Base-by-base conservation (phyloP, 345 rosid species). In the Citropsis articulata region DNA sequence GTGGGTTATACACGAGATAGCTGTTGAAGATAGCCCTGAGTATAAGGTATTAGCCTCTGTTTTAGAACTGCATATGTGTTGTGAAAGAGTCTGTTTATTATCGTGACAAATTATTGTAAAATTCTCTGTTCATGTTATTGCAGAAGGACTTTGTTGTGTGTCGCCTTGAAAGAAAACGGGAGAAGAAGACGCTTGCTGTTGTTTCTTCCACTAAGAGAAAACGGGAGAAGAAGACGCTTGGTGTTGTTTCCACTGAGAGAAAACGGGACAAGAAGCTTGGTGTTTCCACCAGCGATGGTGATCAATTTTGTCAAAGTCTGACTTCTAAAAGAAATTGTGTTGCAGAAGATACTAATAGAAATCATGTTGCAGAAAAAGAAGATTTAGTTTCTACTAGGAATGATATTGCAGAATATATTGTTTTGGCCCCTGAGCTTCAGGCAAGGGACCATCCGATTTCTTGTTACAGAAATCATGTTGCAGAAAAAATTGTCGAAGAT, bases 1-100 rank as follows among this genome's bases (percentile, higher is more conserved):
- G 1, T 75, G 78, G 70, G 70, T 75, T 5, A 75, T 75, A 40
- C 78, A 63, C 48, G 45, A 75, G 42, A 42, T 7, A 21, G 16
- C 7, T 18, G 33, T 42, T 4, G 4, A 38, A 10, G 2, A 74
- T n/a, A 3, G 42, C 22, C 35, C 59, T 40, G 25, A 0, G 18
- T 74, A 2, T 25, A 13, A 40, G 72, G 72, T 69, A 62, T 62
- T 2, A 27, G 6, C 6, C 19, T 48, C 45, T 40, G 45, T 19
- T 8, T 42, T 24, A 6, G 35, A 24, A 36, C 14, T 59, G 55
- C 6, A 24, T 0, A 28, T 59, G 12, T 24, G 33, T 9, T 56
- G 3, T 6, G 12, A 0, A 72, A 40, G 24, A 1, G 31, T 16
- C 33, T 24, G 22, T 28, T 28, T 30, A 12, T 38, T 38, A 50